These are phyloP conservation scores for Salix brachista DNA, from an alignment of 345 rosid species.

Conservation along the genomic window DNA sequence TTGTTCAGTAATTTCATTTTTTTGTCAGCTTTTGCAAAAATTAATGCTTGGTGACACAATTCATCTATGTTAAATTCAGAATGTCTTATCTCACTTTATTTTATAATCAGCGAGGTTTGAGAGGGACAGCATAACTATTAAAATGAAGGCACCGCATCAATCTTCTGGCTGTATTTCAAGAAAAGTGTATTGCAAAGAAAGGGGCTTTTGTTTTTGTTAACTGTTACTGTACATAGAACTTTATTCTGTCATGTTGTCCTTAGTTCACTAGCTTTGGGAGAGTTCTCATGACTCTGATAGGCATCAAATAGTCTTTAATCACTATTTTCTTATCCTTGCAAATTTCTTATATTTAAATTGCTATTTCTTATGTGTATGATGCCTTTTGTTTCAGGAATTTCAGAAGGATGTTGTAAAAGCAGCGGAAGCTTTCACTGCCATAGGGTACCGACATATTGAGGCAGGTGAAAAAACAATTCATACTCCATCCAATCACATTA, in stretches of 20 bases:
- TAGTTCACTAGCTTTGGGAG: background rate
- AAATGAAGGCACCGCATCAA: background rate
- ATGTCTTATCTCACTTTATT: background rate
- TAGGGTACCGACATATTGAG: slow-evolving; percentile 79
- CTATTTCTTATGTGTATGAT: background rate
- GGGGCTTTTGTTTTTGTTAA: background rate
- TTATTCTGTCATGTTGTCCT: background rate
- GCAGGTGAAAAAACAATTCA: slow-evolving; percentile 46
- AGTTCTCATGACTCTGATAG: slow-evolving; percentile 4
- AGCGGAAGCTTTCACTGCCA: slow-evolving; percentile 67
- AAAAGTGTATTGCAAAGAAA: background rate
- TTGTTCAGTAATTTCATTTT: background rate
- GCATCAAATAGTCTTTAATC: slow-evolving; percentile 1
- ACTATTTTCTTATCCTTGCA: background rate
- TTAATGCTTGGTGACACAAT: background rate
- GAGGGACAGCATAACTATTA: background rate
- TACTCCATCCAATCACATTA: slow-evolving; percentile 9
- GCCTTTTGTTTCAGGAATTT: slow-evolving; percentile 59
- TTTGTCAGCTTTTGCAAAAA: background rate
- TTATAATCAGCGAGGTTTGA: background rate
- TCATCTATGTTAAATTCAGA: background rate
- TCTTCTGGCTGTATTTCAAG: background rate
- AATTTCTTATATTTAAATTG: background rate
- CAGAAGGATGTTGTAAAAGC: slow-evolving; percentile 80
- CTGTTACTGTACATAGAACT: background rate